Evolutionary conservation across 768 basidiomycete species (phyloP).

Genomic region (Rhodosporidiobolus sp.): DNA sequence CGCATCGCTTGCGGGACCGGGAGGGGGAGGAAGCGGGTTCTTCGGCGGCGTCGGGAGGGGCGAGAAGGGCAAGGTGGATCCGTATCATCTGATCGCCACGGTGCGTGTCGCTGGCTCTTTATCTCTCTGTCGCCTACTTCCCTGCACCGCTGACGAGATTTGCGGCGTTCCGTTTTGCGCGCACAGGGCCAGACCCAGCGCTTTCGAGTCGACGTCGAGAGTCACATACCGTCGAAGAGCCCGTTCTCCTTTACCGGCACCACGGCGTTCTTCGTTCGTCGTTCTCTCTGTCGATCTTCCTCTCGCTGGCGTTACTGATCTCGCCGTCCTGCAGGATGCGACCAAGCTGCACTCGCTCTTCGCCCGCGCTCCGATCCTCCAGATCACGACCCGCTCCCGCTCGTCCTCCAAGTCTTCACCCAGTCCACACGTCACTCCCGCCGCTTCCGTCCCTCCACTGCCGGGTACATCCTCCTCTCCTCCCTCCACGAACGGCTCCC

Average conservation of each 20-base stretch:
- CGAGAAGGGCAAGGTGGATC: constrained; percentile 72
- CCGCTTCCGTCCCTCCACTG: not conserved
- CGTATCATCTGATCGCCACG: constrained; percentile 83
- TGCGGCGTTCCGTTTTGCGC: not conserved
- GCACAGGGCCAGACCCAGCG: constrained; percentile 16
- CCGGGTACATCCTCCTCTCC: not conserved
- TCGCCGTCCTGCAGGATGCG: constrained; percentile 29
- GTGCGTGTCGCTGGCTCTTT: constrained; percentile 52
- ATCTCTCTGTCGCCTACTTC: not conserved
- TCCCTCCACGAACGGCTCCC: not conserved
- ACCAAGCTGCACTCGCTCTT: constrained; percentile 46
- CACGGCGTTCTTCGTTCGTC: constrained; percentile 42
- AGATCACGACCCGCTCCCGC: constrained; percentile 34
- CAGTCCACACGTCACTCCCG: not conserved
- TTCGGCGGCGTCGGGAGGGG: constrained; percentile 51
- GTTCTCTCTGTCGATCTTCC: too few species aligned
- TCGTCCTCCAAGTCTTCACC: not conserved
- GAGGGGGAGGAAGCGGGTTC: constrained; percentile 44
- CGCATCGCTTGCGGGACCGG: not conserved
- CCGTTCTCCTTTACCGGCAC: constrained; percentile 50
- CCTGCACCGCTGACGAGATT: too few species aligned
- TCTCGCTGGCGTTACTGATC: not conserved
- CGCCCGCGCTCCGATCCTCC: constrained; percentile 44
- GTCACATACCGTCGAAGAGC: constrained; percentile 45
- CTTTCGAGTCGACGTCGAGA: constrained; percentile 44